phyloP scores from a whole-genome alignment of 192 early-diverging fungal genomes.

The Coemansia sp. region DNA sequence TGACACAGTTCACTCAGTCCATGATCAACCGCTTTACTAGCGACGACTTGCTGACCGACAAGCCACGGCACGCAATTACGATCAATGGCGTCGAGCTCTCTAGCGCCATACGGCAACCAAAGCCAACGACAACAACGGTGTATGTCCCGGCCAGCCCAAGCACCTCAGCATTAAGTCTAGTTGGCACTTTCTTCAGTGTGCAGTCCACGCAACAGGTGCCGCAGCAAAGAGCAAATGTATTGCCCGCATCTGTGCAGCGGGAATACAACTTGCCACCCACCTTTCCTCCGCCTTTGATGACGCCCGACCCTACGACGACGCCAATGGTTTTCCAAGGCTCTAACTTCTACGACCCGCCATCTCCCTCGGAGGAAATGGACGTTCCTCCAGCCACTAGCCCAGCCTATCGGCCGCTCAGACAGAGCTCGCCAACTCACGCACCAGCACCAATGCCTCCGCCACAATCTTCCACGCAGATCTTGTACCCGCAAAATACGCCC shows the following conservation, averaged over 20 bases:
- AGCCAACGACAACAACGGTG: not conserved
- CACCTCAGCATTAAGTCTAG: not conserved
- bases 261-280: not conserved
- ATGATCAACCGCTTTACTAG: slow-evolving; percentile 4
- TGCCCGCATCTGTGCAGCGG: slow-evolving; percentile 1
- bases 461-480: not conserved
- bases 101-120: slow-evolving; percentile 19
- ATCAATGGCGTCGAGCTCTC: slow-evolving; percentile 31
- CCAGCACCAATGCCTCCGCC: not conserved
- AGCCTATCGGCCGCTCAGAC: not conserved
- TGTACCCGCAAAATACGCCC: slow-evolving; percentile 21
- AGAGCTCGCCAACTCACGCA: not conserved
- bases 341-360: not conserved
- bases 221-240: not conserved
- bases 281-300: not conserved
- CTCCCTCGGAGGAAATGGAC: not conserved
- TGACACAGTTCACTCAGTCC: slow-evolving; percentile 1
- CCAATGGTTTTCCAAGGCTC: slow-evolving; percentile 11
- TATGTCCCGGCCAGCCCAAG: not conserved
- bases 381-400: not conserved
- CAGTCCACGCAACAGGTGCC: not conserved
- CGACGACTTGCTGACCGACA: not conserved
- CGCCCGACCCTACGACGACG: not conserved
- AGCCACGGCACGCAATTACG: slow-evolving; percentile 26
- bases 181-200: not conserved